Conservation (phyloP, 208 protist species). For the Leishmania turanica region DNA sequence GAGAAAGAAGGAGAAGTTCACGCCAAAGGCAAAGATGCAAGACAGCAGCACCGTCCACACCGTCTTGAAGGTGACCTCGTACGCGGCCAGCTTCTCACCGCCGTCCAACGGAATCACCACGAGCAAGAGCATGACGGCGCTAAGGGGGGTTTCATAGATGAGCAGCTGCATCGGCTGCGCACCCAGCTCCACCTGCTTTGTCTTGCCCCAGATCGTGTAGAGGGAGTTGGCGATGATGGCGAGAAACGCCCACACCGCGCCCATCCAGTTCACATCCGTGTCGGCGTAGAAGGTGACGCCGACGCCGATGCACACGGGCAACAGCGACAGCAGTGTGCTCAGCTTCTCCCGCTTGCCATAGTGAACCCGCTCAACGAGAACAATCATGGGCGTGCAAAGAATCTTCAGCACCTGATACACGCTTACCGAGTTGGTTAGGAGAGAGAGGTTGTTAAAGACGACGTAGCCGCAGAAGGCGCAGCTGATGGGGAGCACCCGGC, state of each 20-base stretch:
- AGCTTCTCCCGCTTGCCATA: constrained; percentile 55
- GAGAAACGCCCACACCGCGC: constrained; percentile 58
- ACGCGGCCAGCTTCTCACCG: constrained; percentile 37
- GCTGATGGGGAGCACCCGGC: constrained; percentile 61
- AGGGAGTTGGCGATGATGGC: constrained; percentile 84
- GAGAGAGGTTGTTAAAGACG: constrained; percentile 89
- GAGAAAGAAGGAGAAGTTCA: constrained; percentile 92
- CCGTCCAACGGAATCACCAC: constrained; percentile 67
- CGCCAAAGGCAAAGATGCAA: constrained; percentile 83
- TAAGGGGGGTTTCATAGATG: constrained; percentile 84
- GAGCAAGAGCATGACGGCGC: constrained; percentile 76
- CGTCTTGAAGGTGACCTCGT: constrained; percentile 54
- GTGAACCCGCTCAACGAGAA: constrained; percentile 55
- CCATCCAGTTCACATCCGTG: constrained; percentile 55
- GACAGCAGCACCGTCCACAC: constrained; percentile 73
- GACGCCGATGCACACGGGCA: constrained; percentile 81
- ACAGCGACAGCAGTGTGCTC: constrained; percentile 56
- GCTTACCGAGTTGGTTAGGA: constrained; percentile 78
- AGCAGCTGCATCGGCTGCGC: constrained; percentile 87
- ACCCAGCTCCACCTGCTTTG: constrained; percentile 85
- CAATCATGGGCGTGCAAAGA: constrained; percentile 80
- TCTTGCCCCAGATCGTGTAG: constrained; percentile 92
- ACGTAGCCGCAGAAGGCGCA: constrained; percentile 86
- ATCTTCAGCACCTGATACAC: constrained; percentile 91
- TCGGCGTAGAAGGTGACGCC: constrained; percentile 75